Evolutionary conservation across 2,329 filamentous ascomycete genomes (phyloP).

Genomic region (Colletotrichum sp.): DNA sequence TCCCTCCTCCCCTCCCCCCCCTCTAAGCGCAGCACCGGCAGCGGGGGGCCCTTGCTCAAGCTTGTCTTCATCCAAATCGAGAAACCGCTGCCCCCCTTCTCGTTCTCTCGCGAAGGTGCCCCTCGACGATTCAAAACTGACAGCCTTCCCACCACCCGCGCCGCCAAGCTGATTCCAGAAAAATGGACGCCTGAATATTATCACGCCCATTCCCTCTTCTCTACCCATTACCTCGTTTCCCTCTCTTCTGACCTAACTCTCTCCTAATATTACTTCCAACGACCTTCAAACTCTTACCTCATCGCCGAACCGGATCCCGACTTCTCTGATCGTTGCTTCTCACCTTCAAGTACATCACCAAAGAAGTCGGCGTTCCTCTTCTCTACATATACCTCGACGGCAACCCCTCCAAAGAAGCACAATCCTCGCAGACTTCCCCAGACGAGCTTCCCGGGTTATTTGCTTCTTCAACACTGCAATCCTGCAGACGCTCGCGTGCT

Average conservation of each 20-base stretch:
- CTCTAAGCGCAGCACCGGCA: slow-evolving; percentile 11
- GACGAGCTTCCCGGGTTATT: not conserved
- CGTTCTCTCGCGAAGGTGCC: slow-evolving; percentile 4
- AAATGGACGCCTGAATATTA: slow-evolving; percentile 9
- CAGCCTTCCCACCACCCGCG: slow-evolving; percentile 15
- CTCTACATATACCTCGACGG: not conserved
- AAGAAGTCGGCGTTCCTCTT: not conserved
- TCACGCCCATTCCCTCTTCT: not conserved
- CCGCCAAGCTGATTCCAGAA: not conserved
- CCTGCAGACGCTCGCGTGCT: slow-evolving; percentile 2
- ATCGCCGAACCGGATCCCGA: not conserved
- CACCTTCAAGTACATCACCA: not conserved
- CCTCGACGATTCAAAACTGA: slow-evolving; percentile 16
- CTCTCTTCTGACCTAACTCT: slow-evolving; percentile 8
- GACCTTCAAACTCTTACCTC: slow-evolving; percentile 8
- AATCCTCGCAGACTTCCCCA: not conserved
- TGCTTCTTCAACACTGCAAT: not conserved
- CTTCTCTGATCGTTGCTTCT: not conserved
- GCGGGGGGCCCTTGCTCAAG: not conserved
- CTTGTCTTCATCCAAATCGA: slow-evolving; percentile 21
- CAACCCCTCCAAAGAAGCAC: not conserved
- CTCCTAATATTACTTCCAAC: slow-evolving; percentile 4
- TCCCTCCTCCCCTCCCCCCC: not conserved
- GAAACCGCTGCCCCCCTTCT: slow-evolving; percentile 3
- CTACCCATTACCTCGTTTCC: not conserved